phyloP scores from a whole-genome alignment of 805 yeast genomes.

The Lipomyces sp. region DNA sequence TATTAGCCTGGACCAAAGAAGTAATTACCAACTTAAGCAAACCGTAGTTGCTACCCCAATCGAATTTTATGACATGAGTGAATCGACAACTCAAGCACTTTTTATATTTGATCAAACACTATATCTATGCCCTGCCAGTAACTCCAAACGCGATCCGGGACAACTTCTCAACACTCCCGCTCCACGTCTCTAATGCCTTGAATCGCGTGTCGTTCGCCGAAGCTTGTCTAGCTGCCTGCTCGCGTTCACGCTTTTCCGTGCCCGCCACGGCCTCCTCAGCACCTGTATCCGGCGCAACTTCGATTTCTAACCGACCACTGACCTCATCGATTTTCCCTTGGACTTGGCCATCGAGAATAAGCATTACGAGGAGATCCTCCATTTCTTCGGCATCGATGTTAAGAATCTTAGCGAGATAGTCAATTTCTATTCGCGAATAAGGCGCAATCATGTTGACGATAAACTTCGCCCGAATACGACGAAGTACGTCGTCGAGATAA shows the following conservation, averaged over 20 bases:
- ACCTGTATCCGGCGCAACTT: constrained; percentile 34
- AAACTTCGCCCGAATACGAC: constrained; percentile 41
- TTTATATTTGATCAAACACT: not conserved
- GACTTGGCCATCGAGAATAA: constrained; percentile 43
- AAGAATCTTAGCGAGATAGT: constrained; percentile 40
- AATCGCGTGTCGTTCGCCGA: constrained; percentile 29
- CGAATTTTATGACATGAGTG: too few species aligned
- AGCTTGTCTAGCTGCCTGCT: constrained; percentile 19
- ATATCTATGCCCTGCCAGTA: constrained; percentile 7
- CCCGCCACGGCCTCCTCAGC: constrained; percentile 35
- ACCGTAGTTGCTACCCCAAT: not conserved
- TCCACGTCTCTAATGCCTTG: constrained; percentile 32
- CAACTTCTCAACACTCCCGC: constrained; percentile 24
- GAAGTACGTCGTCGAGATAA: constrained; percentile 40
- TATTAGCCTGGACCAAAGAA: too few species aligned
- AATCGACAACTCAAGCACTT: too few species aligned
- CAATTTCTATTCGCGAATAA: constrained; percentile 41
- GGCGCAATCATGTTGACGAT: constrained; percentile 44
- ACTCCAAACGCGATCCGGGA: constrained; percentile 25
- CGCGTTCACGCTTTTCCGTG: constrained; percentile 31
- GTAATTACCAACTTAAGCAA: not conserved
- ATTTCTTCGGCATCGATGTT: constrained; percentile 34
- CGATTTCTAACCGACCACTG: constrained; percentile 31
- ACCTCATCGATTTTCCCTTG: constrained; percentile 43
- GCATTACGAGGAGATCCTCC: constrained; percentile 37